Evolutionary conservation across 2,329 filamentous ascomycete species (phyloP).

Genomic region (Alternaria burnsii): DNA sequence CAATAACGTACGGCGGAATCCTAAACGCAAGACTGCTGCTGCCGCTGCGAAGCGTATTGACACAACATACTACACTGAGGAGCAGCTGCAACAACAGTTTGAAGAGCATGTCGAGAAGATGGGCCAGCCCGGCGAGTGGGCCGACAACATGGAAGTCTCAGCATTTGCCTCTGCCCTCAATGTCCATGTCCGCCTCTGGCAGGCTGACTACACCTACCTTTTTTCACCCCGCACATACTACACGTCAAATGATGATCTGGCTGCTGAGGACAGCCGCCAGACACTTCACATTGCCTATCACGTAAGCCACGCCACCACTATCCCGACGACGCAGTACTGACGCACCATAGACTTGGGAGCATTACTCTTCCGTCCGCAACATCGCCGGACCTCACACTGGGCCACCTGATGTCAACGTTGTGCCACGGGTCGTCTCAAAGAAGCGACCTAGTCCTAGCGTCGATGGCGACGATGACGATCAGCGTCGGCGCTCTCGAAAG

Average conservation of each 20-base stretch:
- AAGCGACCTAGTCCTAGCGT: constrained; percentile 61
- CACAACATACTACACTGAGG: constrained; percentile 58
- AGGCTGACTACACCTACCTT: constrained; percentile 61
- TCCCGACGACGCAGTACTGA: constrained; percentile 24
- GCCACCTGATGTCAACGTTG: constrained; percentile 57
- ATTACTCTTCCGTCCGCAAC: constrained; percentile 73
- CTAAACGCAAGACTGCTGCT: constrained; percentile 65
- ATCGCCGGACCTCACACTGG: constrained; percentile 67
- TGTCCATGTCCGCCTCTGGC: constrained; percentile 70
- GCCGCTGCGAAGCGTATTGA: constrained; percentile 53
- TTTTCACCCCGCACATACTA: constrained; percentile 55
- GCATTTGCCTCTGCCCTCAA: constrained; percentile 70
- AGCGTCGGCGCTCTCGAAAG: constrained; percentile 60
- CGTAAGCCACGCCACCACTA: constrained; percentile 54
- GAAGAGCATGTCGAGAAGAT: constrained; percentile 67
- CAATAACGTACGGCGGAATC: constrained; percentile 61
- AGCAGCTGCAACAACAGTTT: constrained; percentile 63
- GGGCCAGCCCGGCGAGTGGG: constrained; percentile 68
- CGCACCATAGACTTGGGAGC: constrained; percentile 64
- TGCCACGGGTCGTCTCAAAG: constrained; percentile 43
- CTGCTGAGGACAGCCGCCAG: constrained; percentile 39
- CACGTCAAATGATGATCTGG: constrained; percentile 38
- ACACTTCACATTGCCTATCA: constrained; percentile 69
- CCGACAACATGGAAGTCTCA: constrained; percentile 72
- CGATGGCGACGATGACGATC: constrained; percentile 62